Evolutionary conservation across 2,329 filamentous ascomycete species (phyloP).

Genomic region (Verticillium longisporum): DNA sequence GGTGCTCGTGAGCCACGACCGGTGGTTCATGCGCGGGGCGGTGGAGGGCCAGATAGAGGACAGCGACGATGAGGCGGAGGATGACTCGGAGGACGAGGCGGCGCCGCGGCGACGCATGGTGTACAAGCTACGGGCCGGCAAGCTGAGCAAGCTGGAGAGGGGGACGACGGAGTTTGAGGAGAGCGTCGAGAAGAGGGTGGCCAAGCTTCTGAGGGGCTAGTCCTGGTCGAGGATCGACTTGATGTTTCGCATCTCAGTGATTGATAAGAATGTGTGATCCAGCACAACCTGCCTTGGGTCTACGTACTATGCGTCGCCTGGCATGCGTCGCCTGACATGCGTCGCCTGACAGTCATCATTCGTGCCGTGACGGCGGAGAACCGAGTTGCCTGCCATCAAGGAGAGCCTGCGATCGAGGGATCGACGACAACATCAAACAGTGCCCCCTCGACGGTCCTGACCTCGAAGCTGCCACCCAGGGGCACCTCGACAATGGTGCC

Average conservation of each 20-base stretch:
- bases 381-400: not conserved
- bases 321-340: no score
- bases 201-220: slow-evolving; percentile 26
- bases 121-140: slow-evolving; percentile 53
- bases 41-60: slow-evolving; percentile 53
- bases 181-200: slow-evolving; percentile 52
- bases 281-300: no score
- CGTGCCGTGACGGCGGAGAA: no score
- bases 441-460: slow-evolving; percentile 41
- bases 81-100: slow-evolving; percentile 36
- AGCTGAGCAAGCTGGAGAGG: slow-evolving; percentile 45
- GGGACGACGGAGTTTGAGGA: slow-evolving; percentile 62
- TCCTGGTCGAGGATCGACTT: no score
- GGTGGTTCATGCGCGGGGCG: slow-evolving; percentile 71
- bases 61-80: slow-evolving; percentile 30
- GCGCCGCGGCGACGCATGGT: slow-evolving; percentile 44
- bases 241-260: no score
- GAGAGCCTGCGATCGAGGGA: not conserved
- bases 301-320: no score
- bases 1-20: slow-evolving; percentile 72
- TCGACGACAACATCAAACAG: slow-evolving; percentile 38
- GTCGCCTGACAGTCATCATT: no score
- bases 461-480: slow-evolving; percentile 61
- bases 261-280: no score
- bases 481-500: slow-evolving; percentile 77